Percentiles rank a stretch among this genome's conserved stretches.
Evolutionary conservation across 495 filamentous ascomycete species (phyloP).

Genomic region (Aspergillus bertholletiae): DNA sequence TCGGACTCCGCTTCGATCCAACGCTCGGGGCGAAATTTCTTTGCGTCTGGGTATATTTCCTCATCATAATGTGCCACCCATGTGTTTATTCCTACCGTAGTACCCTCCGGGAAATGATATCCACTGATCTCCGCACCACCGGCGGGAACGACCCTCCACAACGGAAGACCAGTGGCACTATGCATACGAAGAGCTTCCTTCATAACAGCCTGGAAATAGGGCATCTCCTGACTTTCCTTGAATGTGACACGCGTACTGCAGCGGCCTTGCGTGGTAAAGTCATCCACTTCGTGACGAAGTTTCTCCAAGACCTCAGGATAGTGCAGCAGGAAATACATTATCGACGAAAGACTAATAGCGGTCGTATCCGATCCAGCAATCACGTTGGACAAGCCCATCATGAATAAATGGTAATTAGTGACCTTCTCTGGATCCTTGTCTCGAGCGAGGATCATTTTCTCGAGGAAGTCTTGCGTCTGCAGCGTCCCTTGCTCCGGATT

Average conservation of each 20-base stretch:
- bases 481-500: slow-evolving; percentile 23
- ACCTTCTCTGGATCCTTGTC: slow-evolving; percentile 55
- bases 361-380: slow-evolving; percentile 56
- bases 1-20: slow-evolving; percentile 34
- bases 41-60: slow-evolving; percentile 39
- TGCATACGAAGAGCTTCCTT: slow-evolving; percentile 44
- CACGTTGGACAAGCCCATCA: slow-evolving; percentile 49
- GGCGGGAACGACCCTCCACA: slow-evolving; percentile 38
- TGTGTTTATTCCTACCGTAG: slow-evolving; percentile 50
- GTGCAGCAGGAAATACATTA: slow-evolving; percentile 49
- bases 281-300: slow-evolving; percentile 44
- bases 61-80: slow-evolving; percentile 52
- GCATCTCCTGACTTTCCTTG: slow-evolving; percentile 48
- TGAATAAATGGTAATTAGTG: slow-evolving; percentile 46
- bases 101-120: slow-evolving; percentile 35
- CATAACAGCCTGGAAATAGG: slow-evolving; percentile 46
- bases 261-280: slow-evolving; percentile 23
- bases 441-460: slow-evolving; percentile 55
- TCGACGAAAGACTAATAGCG: slow-evolving; percentile 44
- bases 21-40: slow-evolving; percentile 31
- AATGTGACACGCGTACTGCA: slow-evolving; percentile 34
- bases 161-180: slow-evolving; percentile 33
- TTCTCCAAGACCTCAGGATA: slow-evolving; percentile 31
- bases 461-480: slow-evolving; percentile 46
- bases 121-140: slow-evolving; percentile 36